phyloP scores from a whole-genome alignment of 345 rosid genomes.

The Acer saccharum region DNA sequence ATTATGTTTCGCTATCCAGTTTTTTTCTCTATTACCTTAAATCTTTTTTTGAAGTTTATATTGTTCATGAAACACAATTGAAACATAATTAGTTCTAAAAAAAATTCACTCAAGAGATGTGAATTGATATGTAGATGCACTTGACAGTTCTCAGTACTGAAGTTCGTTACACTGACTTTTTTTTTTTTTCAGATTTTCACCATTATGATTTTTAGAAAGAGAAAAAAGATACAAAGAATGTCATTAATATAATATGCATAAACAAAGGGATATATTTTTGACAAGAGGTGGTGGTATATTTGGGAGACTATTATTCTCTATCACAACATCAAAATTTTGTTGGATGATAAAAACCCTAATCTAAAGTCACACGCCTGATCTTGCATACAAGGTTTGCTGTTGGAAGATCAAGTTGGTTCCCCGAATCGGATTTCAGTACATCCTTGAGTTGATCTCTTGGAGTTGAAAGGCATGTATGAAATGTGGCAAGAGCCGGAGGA shows the following conservation, averaged over 20 bases:
- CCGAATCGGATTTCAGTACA: slow-evolving; percentile 67
- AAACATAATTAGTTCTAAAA: no score
- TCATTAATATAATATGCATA: no score
- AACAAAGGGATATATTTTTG: background rate
- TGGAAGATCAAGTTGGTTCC: slow-evolving; percentile 73
- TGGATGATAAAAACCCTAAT: slow-evolving; percentile 28
- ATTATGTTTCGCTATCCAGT: background rate
- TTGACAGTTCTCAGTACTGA: no score
- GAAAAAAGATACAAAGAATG: no score
- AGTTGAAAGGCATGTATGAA: slow-evolving; percentile 80
- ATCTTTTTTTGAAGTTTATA: no score
- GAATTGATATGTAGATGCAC: background rate
- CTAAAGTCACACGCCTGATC: slow-evolving; percentile 78
- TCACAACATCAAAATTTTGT: background rate
- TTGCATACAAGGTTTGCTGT: slow-evolving; percentile 89
- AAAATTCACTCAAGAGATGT: background rate
- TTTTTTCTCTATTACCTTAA: no score
- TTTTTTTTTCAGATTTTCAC: no score
- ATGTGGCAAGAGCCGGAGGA: slow-evolving; percentile 75
- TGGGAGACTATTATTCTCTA: background rate
- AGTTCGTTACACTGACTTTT: no score
- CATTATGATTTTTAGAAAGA: no score
- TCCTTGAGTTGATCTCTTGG: slow-evolving; percentile 80
- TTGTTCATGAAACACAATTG: no score
- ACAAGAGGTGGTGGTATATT: background rate